These are phyloP conservation scores for Globisporangium ultimum DNA, from an alignment of 352 stramenopile genomes.

Conservation along the genomic window DNA sequence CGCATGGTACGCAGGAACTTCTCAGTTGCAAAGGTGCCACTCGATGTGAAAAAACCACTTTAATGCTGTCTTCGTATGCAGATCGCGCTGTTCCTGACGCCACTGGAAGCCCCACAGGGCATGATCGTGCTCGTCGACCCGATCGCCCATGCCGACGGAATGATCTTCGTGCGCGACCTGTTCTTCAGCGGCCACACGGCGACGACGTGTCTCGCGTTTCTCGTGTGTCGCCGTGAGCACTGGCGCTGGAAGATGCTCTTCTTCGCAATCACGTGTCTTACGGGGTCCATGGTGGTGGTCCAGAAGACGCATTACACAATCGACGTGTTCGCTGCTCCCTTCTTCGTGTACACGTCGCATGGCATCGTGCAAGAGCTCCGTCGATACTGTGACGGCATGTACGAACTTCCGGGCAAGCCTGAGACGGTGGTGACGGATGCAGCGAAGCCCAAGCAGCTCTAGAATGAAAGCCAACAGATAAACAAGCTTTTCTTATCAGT, in stretches of 20 bases:
- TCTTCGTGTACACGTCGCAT: conserved; percentile 32
- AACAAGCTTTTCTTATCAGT: too few species aligned
- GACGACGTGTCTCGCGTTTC: conserved; percentile 28
- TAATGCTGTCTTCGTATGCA: background rate
- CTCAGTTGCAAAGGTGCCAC: background rate
- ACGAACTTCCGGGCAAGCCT: background rate
- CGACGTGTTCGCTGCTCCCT: conserved; percentile 32
- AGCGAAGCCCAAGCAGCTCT: conserved; percentile 7
- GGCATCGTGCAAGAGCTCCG: conserved; percentile 18
- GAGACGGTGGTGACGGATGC: background rate
- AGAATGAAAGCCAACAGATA: background rate
- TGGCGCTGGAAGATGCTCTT: conserved; percentile 24
- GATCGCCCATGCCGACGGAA: conserved; percentile 24
- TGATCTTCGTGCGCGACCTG: conserved; percentile 26
- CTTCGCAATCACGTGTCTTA: conserved; percentile 17
- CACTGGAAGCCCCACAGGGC: conserved; percentile 21
- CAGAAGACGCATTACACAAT: conserved; percentile 39
- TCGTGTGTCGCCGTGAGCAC: conserved; percentile 23
- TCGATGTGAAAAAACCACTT: too few species aligned
- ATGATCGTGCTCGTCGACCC: conserved; percentile 28
- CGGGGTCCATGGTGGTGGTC: conserved; percentile 22
- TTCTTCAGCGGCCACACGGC: conserved; percentile 41
- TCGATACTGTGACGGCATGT: conserved; percentile 2
- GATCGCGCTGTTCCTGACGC: conserved; percentile 30
- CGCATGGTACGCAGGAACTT: conserved; percentile 21